Base-by-base conservation (phyloP, 768 basidiomycete genomes). In the Pulveroboletus sp. region DNA sequence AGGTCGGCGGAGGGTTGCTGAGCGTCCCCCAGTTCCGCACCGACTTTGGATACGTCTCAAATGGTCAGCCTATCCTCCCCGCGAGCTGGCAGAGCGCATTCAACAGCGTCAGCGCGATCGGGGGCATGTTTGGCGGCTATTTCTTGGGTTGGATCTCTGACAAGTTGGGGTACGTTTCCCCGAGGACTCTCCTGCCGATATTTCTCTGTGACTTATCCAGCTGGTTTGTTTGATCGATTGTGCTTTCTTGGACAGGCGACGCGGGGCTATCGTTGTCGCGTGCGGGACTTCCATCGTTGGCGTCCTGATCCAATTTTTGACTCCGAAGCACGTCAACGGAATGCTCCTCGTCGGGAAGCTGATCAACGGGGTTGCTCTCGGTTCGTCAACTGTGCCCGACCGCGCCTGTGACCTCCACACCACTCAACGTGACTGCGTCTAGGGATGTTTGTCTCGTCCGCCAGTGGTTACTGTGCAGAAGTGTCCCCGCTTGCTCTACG, bases 31-130 rank as follows among this genome's bases (percentile, higher is more conserved):
- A 63, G 42, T 64, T 64, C 40, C 61, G 64, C n/a, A 18, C 9
- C 8, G 64, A 66, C 55, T 64, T 64, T 48, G 64, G 63, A 10
- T 59, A 57, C 31, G 5, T 55, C 3, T 18, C 7, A 5, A 30
- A 44, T 1, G 39, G 44, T 0, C 28, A 48, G 6, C 39, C 52
- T 1, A 33, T 66, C 10, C 54, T 64, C 18, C 39, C 64, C 30
- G 63, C 63, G 2, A 66, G 54, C 17, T 66, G 63, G 64, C 63
- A 64, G 36, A 63, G 61, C 10, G 58, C 64, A 1, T 64, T 64
- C 42, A 66, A 61, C 30, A 63, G 58, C 3, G 50, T 50, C 32
- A 61, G 58, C 31, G 58, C 54, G 0, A 52, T 64, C 21, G 63
- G 61, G 6, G 58, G 63, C 6, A 64, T 65, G 61, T 54, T 56